These are phyloP conservation scores for Aspergillus taichungensis DNA, from an alignment of 495 filamentous ascomycete genomes.

Conservation along the genomic window DNA sequence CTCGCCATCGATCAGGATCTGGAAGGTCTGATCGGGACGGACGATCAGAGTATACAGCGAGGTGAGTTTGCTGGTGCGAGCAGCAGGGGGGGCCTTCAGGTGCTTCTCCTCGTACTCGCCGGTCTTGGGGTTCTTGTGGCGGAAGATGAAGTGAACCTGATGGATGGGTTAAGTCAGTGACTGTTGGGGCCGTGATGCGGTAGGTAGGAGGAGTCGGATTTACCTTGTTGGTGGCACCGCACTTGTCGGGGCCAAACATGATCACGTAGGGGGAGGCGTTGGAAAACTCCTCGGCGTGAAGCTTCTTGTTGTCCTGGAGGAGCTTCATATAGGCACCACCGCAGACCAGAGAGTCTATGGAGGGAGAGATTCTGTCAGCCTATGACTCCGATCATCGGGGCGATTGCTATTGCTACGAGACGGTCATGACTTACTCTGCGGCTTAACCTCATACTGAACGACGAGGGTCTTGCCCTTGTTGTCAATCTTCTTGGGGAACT, in stretches of 20 bases:
- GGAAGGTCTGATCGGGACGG: slow-evolving; percentile 88
- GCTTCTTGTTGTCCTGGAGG: slow-evolving; percentile 92
- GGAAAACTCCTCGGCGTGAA: slow-evolving; percentile 96
- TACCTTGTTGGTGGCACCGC: slow-evolving; percentile 96
- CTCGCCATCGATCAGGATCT: slow-evolving; percentile 84
- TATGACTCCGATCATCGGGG: too few relatives aligned
- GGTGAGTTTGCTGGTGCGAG: slow-evolving; percentile 81
- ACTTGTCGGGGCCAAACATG: slow-evolving; percentile 99
- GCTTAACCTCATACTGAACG: slow-evolving; percentile 99
- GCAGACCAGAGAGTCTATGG: slow-evolving; percentile 83
- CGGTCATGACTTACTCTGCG: slow-evolving; percentile 65
- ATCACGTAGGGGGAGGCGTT: slow-evolving; percentile 96
- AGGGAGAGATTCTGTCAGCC: neutral
- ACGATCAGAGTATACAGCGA: slow-evolving; percentile 95
- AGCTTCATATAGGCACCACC: slow-evolving; percentile 99
- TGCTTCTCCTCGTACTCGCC: slow-evolving; percentile 99
- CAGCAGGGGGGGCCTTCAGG: slow-evolving; percentile 71
- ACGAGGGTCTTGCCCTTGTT: slow-evolving; percentile 95
- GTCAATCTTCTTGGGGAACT: slow-evolving; percentile 93
- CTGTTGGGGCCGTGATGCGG: neutral
- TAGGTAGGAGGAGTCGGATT: neutral
- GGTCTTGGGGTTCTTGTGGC: slow-evolving; percentile 99
- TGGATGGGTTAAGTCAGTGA: slow-evolving; percentile 3
- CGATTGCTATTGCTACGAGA: neutral
- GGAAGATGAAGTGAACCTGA: slow-evolving; percentile 98